Conservation (phyloP, 805 yeast genomes). For the Yarrowia yakushimensis region DNA sequence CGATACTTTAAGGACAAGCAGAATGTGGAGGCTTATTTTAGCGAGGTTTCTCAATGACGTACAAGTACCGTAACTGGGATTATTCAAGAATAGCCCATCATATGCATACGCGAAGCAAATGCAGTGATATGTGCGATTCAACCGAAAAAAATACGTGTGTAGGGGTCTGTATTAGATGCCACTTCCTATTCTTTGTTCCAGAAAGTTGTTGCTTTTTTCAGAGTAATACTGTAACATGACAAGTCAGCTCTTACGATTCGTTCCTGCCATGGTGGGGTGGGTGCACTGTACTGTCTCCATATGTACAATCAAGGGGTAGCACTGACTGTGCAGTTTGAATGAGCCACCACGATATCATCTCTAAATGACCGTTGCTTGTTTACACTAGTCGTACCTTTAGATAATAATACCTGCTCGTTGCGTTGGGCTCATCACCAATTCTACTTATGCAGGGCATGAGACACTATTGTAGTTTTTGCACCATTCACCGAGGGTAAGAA, state of each 20-base stretch:
- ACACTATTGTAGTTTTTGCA: not conserved
- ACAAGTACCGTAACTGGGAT: not conserved
- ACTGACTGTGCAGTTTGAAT: not conserved
- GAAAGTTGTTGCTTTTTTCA: not conserved
- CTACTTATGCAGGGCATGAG: conserved; percentile 20
- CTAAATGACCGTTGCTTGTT: not conserved
- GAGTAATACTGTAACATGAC: not conserved
- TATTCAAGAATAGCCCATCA: not conserved
- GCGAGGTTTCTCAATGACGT: conserved; percentile 3
- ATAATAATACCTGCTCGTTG: not conserved
- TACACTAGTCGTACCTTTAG: not conserved
- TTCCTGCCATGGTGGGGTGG: no score
- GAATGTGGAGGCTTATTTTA: not conserved
- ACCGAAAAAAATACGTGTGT: not conserved
- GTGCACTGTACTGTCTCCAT: not conserved
- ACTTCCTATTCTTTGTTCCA: not conserved
- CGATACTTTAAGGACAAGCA: not conserved
- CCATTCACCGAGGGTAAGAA: not conserved
- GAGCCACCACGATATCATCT: no score
- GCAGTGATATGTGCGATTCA: no score
- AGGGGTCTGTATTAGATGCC: no score
- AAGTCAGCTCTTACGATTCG: not conserved
- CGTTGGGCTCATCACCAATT: not conserved
- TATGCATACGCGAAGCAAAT: not conserved
- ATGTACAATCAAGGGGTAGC: not conserved